Evolutionary conservation across 2,329 filamentous ascomycete genomes (phyloP), one percentile per base, ranked within the genome.

Genomic region (Pestalotiopsis sp.): DNA sequence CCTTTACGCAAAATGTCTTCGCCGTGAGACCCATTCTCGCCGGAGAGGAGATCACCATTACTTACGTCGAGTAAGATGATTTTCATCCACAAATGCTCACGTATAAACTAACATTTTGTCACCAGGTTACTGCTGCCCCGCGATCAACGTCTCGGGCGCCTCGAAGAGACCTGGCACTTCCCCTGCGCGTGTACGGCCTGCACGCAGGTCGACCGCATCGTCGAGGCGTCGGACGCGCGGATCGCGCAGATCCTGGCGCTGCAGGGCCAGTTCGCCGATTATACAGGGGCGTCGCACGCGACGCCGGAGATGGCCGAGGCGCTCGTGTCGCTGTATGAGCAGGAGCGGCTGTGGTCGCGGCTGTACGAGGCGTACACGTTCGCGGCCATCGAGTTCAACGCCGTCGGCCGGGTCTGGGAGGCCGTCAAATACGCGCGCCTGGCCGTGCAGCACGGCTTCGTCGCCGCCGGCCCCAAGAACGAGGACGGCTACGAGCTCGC

Each of bases 1-100:
- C 78, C 0, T 73, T 82, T 26, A 73, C 75, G 17, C 80, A 81
- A 26, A 75, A 76, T 11, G 76, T 81, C 7, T 75, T 78, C 38
- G 79, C 81, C 1, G 76, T 79, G 0, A 71, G 77, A 14, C 78
- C 79, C 52, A 80, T 83, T 44, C 65, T 72, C 11, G 74, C 74
- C 1, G 81, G 80, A 0, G 81, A 83, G 68, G 81, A 83, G 69
- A 75, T 83, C 9, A 81, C 79, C 7, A 75, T 82, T 39, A 77
- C 78, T 24, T 82, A 81, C 71, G 78, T 78, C n/a, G 77, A 79
- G 73, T 76, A 64, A 72, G 75, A 56, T 20, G 1, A 39, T 4
- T 35, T 44, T 26, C 1, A 9, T 44, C 17, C 56, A 26, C 14
- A 2, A 22, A 26, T 26, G 11, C 10, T 24, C 26, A 13, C n/a